These are phyloP conservation scores for Acanthochlamys bracteata DNA, from an alignment of 106 monocot species.

Conservation along the genomic window DNA sequence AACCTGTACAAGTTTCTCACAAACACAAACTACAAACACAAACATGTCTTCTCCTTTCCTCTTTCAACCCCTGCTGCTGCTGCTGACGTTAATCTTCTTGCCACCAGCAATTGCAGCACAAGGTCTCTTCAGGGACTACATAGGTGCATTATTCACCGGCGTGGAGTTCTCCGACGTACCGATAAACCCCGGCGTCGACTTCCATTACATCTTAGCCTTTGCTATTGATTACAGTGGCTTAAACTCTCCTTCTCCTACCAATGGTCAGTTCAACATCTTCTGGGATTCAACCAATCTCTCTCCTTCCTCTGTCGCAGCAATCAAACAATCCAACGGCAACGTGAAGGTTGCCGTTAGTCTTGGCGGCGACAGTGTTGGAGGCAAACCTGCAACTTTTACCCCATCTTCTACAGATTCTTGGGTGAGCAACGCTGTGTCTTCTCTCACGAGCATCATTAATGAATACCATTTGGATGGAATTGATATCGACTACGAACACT, in stretches of 20 bases:
- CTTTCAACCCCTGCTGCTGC: conserved; percentile 10
- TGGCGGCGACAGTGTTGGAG: conserved; percentile 9
- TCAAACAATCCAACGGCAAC: conserved; percentile 14
- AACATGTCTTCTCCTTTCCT: not conserved
- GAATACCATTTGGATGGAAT: conserved; percentile 20
- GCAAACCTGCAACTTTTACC: not conserved
- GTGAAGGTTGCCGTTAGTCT: conserved; percentile 23
- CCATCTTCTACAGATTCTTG: conserved; percentile 16
- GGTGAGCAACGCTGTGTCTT: conserved; percentile 22
- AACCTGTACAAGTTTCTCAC: too few relatives aligned
- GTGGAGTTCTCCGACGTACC: conserved; percentile 9
- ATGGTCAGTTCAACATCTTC: conserved; percentile 21
- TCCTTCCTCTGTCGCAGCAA: conserved; percentile 6
- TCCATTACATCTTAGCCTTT: conserved; percentile 41
- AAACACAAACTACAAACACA: not conserved
- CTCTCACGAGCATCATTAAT: conserved; percentile 22
- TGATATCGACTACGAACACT: conserved; percentile 27
- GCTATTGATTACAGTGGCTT: conserved; percentile 27
- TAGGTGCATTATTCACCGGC: not conserved
- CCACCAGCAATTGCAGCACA: conserved; percentile 8
- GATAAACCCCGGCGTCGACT: not conserved
- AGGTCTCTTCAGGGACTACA: conserved; percentile 13
- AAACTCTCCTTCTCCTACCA: conserved; percentile 12
- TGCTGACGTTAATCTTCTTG: not conserved
- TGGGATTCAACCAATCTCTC: conserved; percentile 23